A percentile compares a stretch with the other conserved stretches of the same genome.
phyloP scores from a whole-genome alignment of 495 filamentous ascomycete genomes.

The Neurospora intermedia region DNA sequence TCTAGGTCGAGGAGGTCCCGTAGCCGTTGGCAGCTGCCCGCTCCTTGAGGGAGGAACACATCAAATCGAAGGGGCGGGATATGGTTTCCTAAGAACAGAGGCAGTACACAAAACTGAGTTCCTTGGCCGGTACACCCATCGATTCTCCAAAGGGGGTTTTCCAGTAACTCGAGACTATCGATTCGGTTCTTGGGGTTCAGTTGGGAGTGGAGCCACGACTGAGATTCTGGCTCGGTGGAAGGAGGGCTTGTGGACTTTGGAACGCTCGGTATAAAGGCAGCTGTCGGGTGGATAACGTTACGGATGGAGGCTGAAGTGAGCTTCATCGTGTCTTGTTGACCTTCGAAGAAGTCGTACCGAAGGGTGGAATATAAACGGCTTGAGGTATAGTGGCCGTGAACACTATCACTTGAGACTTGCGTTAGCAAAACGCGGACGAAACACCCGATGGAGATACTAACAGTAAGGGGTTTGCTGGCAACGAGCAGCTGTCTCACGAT shows the following conservation, averaged over 20 bases:
- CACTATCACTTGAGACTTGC: background rate
- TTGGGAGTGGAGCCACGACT: slow-evolving; percentile 28
- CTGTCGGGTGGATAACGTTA: slow-evolving; percentile 39
- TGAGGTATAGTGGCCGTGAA: background rate
- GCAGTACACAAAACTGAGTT: slow-evolving; percentile 37
- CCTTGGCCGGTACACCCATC: slow-evolving; percentile 40
- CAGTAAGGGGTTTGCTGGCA: background rate
- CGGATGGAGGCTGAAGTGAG: slow-evolving; percentile 31
- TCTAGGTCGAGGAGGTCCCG: slow-evolving; percentile 34
- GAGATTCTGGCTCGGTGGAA: background rate
- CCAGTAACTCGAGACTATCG: slow-evolving; percentile 34
- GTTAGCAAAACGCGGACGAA: background rate
- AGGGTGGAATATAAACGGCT: background rate
- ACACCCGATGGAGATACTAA: background rate
- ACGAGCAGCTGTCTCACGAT: background rate
- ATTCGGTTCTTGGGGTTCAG: slow-evolving; percentile 42
- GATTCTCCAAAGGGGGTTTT: slow-evolving; percentile 32
- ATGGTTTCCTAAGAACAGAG: slow-evolving; percentile 25
- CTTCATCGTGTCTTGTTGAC: slow-evolving; percentile 23
- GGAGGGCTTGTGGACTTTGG: background rate
- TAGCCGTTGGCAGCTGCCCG: slow-evolving; percentile 16
- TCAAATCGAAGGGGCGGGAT: slow-evolving; percentile 37
- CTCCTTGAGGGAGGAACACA: slow-evolving; percentile 36
- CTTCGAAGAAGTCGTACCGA: background rate
- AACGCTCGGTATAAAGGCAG: slow-evolving; percentile 25